Evolutionary conservation across 164 flowering plant genomes (phyloP), one percentile per base, ranked within the genome.

Genomic region (Buxus sempervirens): DNA sequence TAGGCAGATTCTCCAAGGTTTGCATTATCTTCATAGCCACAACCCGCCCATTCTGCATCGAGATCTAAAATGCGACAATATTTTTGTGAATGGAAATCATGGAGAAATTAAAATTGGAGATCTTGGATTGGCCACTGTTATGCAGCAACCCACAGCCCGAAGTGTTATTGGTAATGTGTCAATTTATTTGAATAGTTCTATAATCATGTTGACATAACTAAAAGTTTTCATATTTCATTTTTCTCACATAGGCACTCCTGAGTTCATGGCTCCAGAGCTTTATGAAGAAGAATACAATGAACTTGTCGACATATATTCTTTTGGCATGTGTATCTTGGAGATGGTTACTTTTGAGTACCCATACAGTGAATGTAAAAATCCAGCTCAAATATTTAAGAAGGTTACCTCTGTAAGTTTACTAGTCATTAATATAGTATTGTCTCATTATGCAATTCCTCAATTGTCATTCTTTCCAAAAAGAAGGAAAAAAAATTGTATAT

Each of bases 231-330:
- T 42, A 45, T 8, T 54, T 65, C 25, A 18, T 45, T 22, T 21
- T 63, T 65, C 28, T 49, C 4, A 18, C 20, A 1, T 76, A 86
- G 95, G 91, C 18, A 90, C 96, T 24, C 96, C 91, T 5, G 92
- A 86, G 62, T 90, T 87, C 82, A 90, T 90, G 92, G 96, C 96
- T 12, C 96, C 92, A 1, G 96, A 90, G 83, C 85, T 90, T 27
- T 90, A 88, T 66, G 93, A 88, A 12, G 96, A 88, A 67, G 86
- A 85, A 42, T 88, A 88, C 70, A 84, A 85, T 80, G 93, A 90
- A 70, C 81, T 86, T 41, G 89, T 81, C 22, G 96, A 90, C 76
- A 78, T 90, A 36, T 90, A 90, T 78, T 85, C 96, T 26, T 88
- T 90, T 71, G 93, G 96, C 66, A 77, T 90, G 88, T 90, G 91